Base-by-base conservation (phyloP, 1,284 basidiomycete species). In the Mycocalia duriaeana region DNA sequence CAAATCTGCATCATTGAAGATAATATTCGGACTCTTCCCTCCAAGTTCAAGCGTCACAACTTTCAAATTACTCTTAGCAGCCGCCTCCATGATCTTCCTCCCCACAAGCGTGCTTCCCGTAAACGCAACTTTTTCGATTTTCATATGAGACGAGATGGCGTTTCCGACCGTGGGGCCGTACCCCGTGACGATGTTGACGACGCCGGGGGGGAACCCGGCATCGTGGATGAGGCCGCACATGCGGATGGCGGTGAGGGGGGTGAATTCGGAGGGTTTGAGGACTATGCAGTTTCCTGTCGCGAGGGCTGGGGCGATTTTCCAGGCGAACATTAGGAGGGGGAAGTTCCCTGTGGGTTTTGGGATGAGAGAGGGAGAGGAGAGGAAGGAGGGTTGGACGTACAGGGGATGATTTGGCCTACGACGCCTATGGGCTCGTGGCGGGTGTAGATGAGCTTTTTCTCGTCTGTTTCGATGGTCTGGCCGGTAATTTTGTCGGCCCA, bases 401-500 rank as follows among this genome's bases (percentile, higher is more conserved):
- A 89, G 16, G 20, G 13, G 18, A 23, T 14, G 24, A 8, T 35
- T 56, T 63, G 18, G 49, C 68, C 70, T 20, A 81, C 77, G 50
- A 95, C 93, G 56, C 94, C 94, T 56, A 94, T 85, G 8, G 94
- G 93, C 68, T 97, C 94, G 64, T 94, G 91, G 25, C 83, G 76
- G 13, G 90, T 89, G 68, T 89, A 93, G 2, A 74, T 77, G 50
- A 92, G 70, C 65, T 89, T 90, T 42, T 58, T 67, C 55, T 86
- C 77, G 52, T 64, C 26, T 36, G 75, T 69, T 67, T 89, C 83
- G 59, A 92, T 85, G 42, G 79, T 79, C 67, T 91, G 81, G n/a
- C 93, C 93, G 43, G 80, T 72, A 53, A 91, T 77, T 77, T 94
- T 96, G 75, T 95, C 93, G 2, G 85, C 83, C 83, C 83, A 88